Evolutionary conservation across 2,329 filamentous ascomycete species (phyloP), one percentile per base, ranked within the genome.

Genomic region (Colletotrichum euphorbiae): DNA sequence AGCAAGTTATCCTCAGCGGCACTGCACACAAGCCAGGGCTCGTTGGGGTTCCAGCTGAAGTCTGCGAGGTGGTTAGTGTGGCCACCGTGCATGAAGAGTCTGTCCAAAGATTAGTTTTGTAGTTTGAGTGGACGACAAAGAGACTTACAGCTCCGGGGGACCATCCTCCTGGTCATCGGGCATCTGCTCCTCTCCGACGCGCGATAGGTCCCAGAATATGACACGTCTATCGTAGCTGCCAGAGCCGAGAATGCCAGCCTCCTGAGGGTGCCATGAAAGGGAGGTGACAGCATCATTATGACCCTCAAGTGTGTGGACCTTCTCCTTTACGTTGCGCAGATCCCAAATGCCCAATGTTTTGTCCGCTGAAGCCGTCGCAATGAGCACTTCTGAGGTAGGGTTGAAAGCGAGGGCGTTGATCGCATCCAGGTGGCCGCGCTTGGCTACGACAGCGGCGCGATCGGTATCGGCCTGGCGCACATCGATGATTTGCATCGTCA

Each of bases 371-470:
- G 93, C 96, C 0, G 96, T 98, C 9, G 94, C 96, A 43, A 99
- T 85, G 42, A 97, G 86, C 40, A 92, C 93, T 76, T 99, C 95
- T n/a, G 91, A 92, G 36, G 90, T 91, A 0, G 94, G 94, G 76
- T 98, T 97, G 83, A 98, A 99, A 0, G 96, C 91, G 28, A 99
- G 84, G n/a, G 93, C 92, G 77, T 99, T 99, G 79, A 99, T 94
- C 17, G 95, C 95, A 78, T 98, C 96, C 8, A 87, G 87, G 77
- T 99, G 97, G 9, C 94, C 94, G 55, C 89, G 85, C 71, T 87
- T 84, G 17, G 89, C 91, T 43, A 90, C 86, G 56, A 92, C 86
- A 4, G 92, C 89, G 0, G 93, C 89, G 71, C 86, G 88, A 70
- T 87, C 89, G 62, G 85, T 90, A 62, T 89, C 87, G 33, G 85